Evolutionary conservation across 2,329 filamentous ascomycete species (phyloP), one percentile per base, ranked within the genome.

Genomic region (Nothophaeocryptopus gaeumannii): DNA sequence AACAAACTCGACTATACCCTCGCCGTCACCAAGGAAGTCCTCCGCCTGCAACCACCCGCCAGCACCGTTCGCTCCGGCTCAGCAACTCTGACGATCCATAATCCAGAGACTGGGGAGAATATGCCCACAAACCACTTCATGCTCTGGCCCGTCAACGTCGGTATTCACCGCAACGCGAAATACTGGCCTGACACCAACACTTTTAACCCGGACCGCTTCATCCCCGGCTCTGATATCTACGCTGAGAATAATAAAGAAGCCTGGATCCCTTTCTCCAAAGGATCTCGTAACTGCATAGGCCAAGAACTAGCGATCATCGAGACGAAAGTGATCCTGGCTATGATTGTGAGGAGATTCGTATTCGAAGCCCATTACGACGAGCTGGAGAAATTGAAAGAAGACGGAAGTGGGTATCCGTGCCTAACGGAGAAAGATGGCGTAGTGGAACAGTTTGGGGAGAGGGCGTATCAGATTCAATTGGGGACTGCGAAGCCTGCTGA

Each of bases 231-330:
- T 57, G 48, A 48, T 16, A 43, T 55, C 13, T 62, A 72, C 58
- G 61, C 68, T 14, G 53, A 63, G 39, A 72, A 74, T 42, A 72
- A 58, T 30, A 52, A 46, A 26, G 51, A 74, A 47, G 77, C 78
- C 0, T 83, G 73, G 72, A 72, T 79, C 8, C 71, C 77, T 0
- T 84, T 84, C 61, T 77, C 78, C 56, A 70, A 74, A 47, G 80
- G 81, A 0, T 70, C 74, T 2, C 64, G 80, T 10, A 77, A 76
- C 44, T 84, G 80, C 34, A 73, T 82, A n/a, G 80, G 79, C 1
- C 77, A 81, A 61, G 75, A 78, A 54, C 67, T 82, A 38, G 79
- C 75, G 0, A 73, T 76, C 64, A 66, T 79, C 12, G 79, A 83
- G 63, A 59, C 77, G 15, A 74, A 74, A 54, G 67, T 78, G 51